A percentile compares a stretch with the other conserved stretches of the same genome.
Evolutionary conservation across 1,139 yeast genomes (phyloP).

Genomic region (Debaryomycetaceae sp.): DNA sequence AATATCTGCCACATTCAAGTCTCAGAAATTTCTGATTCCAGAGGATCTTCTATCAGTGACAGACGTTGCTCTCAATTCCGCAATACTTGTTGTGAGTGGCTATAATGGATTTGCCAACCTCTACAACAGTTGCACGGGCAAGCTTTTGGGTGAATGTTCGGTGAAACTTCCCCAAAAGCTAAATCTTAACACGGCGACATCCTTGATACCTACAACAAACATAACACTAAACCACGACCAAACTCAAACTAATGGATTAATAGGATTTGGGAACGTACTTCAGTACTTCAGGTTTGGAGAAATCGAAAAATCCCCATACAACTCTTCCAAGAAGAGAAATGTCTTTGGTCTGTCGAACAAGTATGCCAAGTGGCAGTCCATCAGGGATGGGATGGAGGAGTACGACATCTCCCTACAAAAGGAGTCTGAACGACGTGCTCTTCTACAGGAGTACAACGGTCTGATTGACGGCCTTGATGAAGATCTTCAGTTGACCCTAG

Average conservation of each 20-base stretch:
- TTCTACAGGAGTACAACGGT: conserved; percentile 47
- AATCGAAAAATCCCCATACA: conserved; percentile 1
- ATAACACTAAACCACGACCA: conserved; percentile 44
- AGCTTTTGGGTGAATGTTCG: conserved; percentile 45
- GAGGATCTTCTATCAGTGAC: conserved; percentile 14
- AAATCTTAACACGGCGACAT: conserved; percentile 11
- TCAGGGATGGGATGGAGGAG: conserved; percentile 36
- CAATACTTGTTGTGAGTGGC: conserved; percentile 58
- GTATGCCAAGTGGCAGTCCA: conserved; percentile 17
- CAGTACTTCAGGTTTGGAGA: conserved; percentile 55
- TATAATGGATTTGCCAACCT: conserved; percentile 60
- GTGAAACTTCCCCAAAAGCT: conserved; percentile 42
- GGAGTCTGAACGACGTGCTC: conserved; percentile 16
- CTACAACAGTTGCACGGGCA: conserved; percentile 63
- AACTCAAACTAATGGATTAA: conserved; percentile 46
- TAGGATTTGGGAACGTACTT: conserved; percentile 52
- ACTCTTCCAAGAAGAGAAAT: conserved; percentile 13
- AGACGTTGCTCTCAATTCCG: conserved; percentile 35
- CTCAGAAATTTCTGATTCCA: conserved; percentile 13
- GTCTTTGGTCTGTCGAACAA: conserved; percentile 15
- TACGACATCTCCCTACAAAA: conserved; percentile 25
- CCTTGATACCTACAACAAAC: conserved; percentile 37
- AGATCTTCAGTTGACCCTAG: conserved; percentile 50
- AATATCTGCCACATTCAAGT: conserved; percentile 17
- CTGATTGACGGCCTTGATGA: conserved; percentile 39